phyloP scores from a whole-genome alignment of 2,329 filamentous ascomycete genomes.

The Lojkania enalia region DNA sequence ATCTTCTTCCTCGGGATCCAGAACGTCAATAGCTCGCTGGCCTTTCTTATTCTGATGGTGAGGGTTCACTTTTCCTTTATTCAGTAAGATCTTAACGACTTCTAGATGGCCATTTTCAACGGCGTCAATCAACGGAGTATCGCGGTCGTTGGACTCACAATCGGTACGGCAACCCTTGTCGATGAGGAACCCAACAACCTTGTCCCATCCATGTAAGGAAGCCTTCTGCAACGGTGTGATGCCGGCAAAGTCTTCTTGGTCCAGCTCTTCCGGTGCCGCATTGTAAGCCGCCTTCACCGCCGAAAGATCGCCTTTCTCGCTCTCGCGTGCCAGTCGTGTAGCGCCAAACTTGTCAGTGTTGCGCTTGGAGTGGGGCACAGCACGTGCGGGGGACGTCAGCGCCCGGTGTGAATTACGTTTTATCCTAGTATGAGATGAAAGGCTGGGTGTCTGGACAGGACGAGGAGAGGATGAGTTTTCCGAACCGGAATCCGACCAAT shows the following conservation, averaged over 20 bases:
- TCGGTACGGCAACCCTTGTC: conserved; percentile 83
- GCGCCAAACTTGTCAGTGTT: conserved; percentile 91
- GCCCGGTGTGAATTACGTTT: conserved; percentile 65
- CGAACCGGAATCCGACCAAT: conserved; percentile 43
- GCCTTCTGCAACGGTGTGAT: conserved; percentile 96
- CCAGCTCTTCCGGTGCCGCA: conserved; percentile 83
- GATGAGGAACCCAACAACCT: conserved; percentile 86
- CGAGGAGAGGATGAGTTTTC: conserved; percentile 43
- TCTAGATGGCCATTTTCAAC: conserved; percentile 93
- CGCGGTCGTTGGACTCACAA: conserved; percentile 72
- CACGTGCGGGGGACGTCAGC: conserved; percentile 52
- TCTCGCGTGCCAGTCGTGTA: conserved; percentile 86
- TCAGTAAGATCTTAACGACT: conserved; percentile 81
- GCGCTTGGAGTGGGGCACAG: conserved; percentile 74
- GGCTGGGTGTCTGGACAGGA: conserved; percentile 33
- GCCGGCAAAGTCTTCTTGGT: conserved; percentile 90
- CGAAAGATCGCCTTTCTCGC: conserved; percentile 81
- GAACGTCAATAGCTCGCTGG: conserved; percentile 84
- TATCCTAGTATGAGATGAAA: conserved; percentile 55
- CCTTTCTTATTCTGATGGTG: conserved; percentile 89
- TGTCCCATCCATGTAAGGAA: conserved; percentile 79
- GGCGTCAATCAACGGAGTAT: conserved; percentile 93
- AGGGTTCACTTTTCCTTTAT: conserved; percentile 82
- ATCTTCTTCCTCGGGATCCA: conserved; percentile 74
- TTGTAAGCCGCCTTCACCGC: conserved; percentile 72